A percentile compares a stretch with the other conserved stretches of the same genome.
phyloP scores from a whole-genome alignment of 2,329 filamentous ascomycete genomes.

The Amesomyces nigricolor region DNA sequence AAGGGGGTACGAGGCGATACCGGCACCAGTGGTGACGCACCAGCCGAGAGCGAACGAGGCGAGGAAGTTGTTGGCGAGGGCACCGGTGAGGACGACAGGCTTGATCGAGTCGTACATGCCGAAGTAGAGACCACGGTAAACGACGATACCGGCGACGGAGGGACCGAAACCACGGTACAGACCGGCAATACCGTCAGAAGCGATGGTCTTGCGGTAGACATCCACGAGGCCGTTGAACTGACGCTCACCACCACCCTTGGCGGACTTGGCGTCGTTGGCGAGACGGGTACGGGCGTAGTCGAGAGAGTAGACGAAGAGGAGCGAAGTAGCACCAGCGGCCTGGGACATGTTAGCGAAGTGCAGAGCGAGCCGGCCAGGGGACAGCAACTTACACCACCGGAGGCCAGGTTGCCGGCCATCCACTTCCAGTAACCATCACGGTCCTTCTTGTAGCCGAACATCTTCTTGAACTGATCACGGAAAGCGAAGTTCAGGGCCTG shows the following conservation, averaged over 20 bases:
- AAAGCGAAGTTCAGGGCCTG: constrained; percentile 99
- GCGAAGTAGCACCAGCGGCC: constrained; percentile 98
- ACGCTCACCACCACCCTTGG: constrained; percentile 93
- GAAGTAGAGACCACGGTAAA: constrained; percentile 99
- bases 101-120: constrained; percentile 99
- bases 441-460: constrained; percentile 99
- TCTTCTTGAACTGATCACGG: constrained; percentile 99
- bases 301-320: constrained; percentile 99
- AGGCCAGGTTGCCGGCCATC: constrained; percentile 99
- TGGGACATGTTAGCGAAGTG: constrained; percentile 31
- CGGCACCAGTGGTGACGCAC: constrained; percentile 99
- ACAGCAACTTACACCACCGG: constrained; percentile 80
- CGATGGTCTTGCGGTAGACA: constrained; percentile 99
- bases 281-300: constrained; percentile 99
- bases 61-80: constrained; percentile 96
- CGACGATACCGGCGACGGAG: constrained; percentile 96
- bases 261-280: constrained; percentile 99
- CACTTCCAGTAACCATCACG: constrained; percentile 96
- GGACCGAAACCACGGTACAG: constrained; percentile 99
- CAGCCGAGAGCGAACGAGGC: constrained; percentile 98
- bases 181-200: constrained; percentile 97
- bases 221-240: constrained; percentile 99
- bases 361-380: neutral
- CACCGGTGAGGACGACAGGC: constrained; percentile 89
- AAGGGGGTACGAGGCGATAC: constrained; percentile 99